Percentiles rank a stretch among this genome's conserved stretches.
Conservation (phyloP, 257 asterid genomes). For the Ophiorrhiza pumila region DNA sequence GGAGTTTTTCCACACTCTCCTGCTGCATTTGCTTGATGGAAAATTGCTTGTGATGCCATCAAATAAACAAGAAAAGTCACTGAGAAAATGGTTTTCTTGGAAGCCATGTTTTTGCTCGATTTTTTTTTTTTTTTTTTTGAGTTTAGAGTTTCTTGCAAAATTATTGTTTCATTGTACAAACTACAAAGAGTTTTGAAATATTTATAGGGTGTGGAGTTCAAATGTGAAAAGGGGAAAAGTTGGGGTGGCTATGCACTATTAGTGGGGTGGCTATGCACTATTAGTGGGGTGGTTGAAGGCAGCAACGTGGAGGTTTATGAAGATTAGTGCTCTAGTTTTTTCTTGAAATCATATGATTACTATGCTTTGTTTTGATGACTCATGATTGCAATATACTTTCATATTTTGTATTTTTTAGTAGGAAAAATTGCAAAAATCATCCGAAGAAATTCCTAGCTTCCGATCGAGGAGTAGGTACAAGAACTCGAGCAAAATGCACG, state of each 20-base stretch:
- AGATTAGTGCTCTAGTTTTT: slow-evolving; percentile 2
- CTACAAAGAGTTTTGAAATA: not conserved
- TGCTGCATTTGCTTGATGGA: slow-evolving; percentile 23
- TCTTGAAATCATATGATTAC: not conserved
- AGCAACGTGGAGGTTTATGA: slow-evolving; percentile 13
- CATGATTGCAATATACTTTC: not conserved
- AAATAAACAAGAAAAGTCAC: slow-evolving; percentile 19
- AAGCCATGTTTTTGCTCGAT: slow-evolving; percentile 14
- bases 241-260: not conserved
- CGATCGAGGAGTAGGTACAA: no score
- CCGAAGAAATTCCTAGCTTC: no score
- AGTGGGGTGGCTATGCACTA: slow-evolving; percentile 20
- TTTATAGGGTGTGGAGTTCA: slow-evolving; percentile 17
- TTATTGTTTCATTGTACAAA: not conserved
- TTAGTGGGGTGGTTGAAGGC: slow-evolving; percentile 26
- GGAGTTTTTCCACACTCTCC: slow-evolving; percentile 36
- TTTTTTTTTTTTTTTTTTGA: not conserved
- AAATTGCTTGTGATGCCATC: slow-evolving; percentile 7
- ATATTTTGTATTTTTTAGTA: no score
- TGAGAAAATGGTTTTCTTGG: slow-evolving; percentile 8
- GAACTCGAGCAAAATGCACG: no score
- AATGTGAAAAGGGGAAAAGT: slow-evolving; percentile 13
- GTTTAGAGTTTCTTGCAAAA: not conserved
- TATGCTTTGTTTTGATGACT: not conserved
- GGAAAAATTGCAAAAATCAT: no score